Base-by-base conservation (phyloP, 306 rosid genomes). In the Trifolium subterraneum region DNA sequence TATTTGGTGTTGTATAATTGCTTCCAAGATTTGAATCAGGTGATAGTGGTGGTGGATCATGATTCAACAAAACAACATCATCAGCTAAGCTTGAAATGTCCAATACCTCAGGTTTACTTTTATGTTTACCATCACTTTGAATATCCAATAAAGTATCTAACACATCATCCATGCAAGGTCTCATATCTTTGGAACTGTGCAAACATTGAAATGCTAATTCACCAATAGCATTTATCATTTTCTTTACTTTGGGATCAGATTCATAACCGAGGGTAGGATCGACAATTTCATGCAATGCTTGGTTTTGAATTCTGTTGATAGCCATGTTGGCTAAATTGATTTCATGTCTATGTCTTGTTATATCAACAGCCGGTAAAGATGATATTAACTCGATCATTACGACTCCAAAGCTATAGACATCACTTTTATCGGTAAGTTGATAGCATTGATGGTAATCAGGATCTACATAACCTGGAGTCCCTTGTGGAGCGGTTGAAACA, bases 391-490 rank as follows among this genome's bases (percentile, higher is more conserved):
- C 98, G 31, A 89, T 38, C 48, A 93, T 20, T 20, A 93, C 96
- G 41, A 93, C 98, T 7, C 98, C 98, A 10, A 89, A 91, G 90
- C 97, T 91, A 51, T 75, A 93, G 3, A 93, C 97, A 58, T 93
- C 98, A 36, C 98, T 93, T 71, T 86, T 91, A 39, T 61, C 62
- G 1, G 96, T 89, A 6, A 93, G 91, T 73, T 90, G 90, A 55
- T 93, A 88, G 78, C 94, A 89, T 14, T 88, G 82, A 12, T 87
- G 93, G 80, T 91, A 91, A 25, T 91, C 97, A 0, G 98, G 97
- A 77, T 93, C 98, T 15, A 93, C 96, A 16, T 93, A 93, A 23
- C 98, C 98, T 0, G 98, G 98, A 67, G 98, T 93, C 27, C 98
- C 98, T 82, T 91, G 96, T 60, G 97, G 97, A 59, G 90, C 94